A percentile compares a stretch with the other conserved stretches of the same genome.
Evolutionary conservation across 371 early-diverging fungal genomes (phyloP).

Genomic region (Mucor ambiguus): DNA sequence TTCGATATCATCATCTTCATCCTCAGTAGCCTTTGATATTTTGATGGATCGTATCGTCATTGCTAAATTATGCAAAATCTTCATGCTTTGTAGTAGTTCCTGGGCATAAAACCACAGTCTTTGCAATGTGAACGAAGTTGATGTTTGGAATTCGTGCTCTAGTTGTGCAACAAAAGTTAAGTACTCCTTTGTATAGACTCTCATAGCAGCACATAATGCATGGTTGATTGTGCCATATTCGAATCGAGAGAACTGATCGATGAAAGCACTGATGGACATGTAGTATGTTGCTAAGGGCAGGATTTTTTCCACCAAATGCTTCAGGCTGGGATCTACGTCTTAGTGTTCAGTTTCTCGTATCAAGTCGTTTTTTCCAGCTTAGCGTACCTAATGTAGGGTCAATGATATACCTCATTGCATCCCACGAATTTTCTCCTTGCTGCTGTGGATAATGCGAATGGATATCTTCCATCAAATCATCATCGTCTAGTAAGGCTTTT

Average conservation of each 20-base stretch:
- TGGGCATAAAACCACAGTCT: constrained; percentile 87
- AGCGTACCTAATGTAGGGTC: constrained; percentile 54
- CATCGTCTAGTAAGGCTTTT: constrained; percentile 23
- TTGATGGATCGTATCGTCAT: constrained; percentile 45
- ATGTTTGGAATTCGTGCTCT: constrained; percentile 81
- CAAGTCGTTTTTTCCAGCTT: not conserved
- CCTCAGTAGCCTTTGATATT: not conserved
- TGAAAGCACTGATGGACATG: constrained; percentile 71
- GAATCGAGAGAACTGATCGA: constrained; percentile 70
- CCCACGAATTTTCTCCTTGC: constrained; percentile 29
- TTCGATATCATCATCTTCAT: constrained; percentile 44
- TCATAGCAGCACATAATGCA: constrained; percentile 85
- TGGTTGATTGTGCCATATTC: constrained; percentile 89
- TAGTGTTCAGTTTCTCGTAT: not conserved
- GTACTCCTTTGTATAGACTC: constrained; percentile 78
- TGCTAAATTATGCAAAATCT: constrained; percentile 64
- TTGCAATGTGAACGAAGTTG: constrained; percentile 81
- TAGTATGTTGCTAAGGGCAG: constrained; percentile 79
- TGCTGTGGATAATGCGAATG: constrained; percentile 10
- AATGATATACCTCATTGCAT: constrained; percentile 42
- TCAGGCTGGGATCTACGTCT: constrained; percentile 73
- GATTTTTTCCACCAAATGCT: constrained; percentile 73
- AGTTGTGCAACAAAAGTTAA: constrained; percentile 85
- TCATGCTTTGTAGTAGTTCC: constrained; percentile 75
- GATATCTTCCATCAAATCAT: constrained; percentile 33